Evolutionary conservation across 345 rosid genomes (phyloP).

Genomic region (Adansonia digitata): DNA sequence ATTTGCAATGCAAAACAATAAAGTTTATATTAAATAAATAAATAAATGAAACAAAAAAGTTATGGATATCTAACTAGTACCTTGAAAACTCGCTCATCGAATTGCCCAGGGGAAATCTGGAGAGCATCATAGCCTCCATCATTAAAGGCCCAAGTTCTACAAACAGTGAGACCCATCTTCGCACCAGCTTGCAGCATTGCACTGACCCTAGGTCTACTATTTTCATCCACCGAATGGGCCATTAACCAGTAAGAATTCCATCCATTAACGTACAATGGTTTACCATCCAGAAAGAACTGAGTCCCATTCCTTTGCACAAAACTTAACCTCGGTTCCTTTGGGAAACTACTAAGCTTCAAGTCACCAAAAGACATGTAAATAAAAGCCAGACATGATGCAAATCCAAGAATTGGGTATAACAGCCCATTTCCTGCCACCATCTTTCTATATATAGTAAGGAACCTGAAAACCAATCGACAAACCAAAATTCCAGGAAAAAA

Average conservation of each 20-base stretch:
- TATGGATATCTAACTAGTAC: slow-evolving; percentile 30
- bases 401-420: slow-evolving; percentile 64
- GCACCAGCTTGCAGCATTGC: slow-evolving; percentile 74
- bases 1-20: neutral
- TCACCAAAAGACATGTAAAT: slow-evolving; percentile 79
- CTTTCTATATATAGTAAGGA: slow-evolving; percentile 18
- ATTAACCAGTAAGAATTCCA: slow-evolving; percentile 98
- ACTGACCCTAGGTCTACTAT: slow-evolving; percentile 53
- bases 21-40: too few relatives aligned
- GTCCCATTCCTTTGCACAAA: slow-evolving; percentile 78
- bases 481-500: slow-evolving; percentile 9
- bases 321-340: slow-evolving; percentile 31
- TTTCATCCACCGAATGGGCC: slow-evolving; percentile 75
- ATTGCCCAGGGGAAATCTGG: slow-evolving; percentile 83
- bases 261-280: slow-evolving; percentile 61
- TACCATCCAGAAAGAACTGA: slow-evolving; percentile 61
- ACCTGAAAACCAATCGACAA: slow-evolving; percentile 14
- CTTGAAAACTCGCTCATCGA: slow-evolving; percentile 86
- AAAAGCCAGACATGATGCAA: slow-evolving; percentile 73
- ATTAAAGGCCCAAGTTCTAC: slow-evolving; percentile 94
- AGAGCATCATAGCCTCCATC: slow-evolving; percentile 92
- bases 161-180: slow-evolving; percentile 89
- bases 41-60: neutral
- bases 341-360: slow-evolving; percentile 31
- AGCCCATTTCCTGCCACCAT: slow-evolving; percentile 58